Conservation (phyloP, 2,329 filamentous ascomycete species). For the Cladophialophora immunda region DNA sequence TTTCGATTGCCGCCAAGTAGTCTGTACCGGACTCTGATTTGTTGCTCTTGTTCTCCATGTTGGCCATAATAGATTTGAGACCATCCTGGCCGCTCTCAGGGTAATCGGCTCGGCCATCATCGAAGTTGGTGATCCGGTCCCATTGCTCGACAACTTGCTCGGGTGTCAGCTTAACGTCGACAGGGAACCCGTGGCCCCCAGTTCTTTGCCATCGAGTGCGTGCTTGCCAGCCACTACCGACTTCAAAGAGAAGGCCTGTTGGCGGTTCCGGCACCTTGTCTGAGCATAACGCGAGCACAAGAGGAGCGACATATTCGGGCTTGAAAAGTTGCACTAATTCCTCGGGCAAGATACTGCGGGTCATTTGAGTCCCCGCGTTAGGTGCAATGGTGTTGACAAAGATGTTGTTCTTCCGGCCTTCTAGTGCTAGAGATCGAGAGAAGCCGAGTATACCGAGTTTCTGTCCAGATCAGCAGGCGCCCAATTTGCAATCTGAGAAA, state of each 20-base stretch:
- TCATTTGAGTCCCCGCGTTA: constrained; percentile 96
- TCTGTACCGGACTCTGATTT: constrained; percentile 62
- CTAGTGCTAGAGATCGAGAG: constrained; percentile 88
- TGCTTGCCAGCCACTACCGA: constrained; percentile 91
- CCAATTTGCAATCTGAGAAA: constrained; percentile 36
- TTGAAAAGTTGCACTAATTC: constrained; percentile 99
- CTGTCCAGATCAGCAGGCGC: constrained; percentile 50
- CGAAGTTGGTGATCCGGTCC: constrained; percentile 84
- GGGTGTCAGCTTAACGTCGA: constrained; percentile 82
- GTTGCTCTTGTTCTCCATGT: constrained; percentile 79
- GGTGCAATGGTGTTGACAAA: constrained; percentile 97
- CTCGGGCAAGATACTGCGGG: constrained; percentile 89
- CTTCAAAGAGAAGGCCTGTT: constrained; percentile 91
- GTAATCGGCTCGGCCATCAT: constrained; percentile 85
- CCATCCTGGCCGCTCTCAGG: constrained; percentile 81
- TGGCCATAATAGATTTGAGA: constrained; percentile 80
- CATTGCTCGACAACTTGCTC: constrained; percentile 82
- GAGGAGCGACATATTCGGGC: constrained; percentile 95
- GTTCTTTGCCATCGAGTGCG: constrained; percentile 94
- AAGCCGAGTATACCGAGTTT: constrained; percentile 95
- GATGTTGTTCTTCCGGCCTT: constrained; percentile 98
- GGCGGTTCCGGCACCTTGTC: constrained; percentile 85
- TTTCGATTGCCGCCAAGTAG: constrained; percentile 79
- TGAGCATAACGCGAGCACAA: constrained; percentile 85
- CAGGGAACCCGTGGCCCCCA: constrained; percentile 88